Percentiles rank a stretch among this genome's conserved stretches.
Conservation (phyloP, 73 alveolate genomes). For the Paramecium sexaurelia region DNA sequence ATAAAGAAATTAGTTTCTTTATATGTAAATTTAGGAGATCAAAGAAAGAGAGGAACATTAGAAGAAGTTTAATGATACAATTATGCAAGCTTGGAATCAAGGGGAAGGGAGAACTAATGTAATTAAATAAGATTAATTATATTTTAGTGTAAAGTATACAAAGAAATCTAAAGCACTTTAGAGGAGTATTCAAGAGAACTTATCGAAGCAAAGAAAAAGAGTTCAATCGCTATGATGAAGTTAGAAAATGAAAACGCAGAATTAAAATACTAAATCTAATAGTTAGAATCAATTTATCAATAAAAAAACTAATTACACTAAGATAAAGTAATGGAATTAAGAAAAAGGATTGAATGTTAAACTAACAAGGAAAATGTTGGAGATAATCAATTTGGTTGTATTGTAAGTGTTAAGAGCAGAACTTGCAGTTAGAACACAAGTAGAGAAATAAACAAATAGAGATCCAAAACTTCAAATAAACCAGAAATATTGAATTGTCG, state of each 20-base stretch:
- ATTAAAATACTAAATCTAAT: background rate
- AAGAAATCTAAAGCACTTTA: constrained; percentile 27
- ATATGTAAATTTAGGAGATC: background rate
- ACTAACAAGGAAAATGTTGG: background rate
- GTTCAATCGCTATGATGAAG: background rate
- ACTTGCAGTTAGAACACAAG: constrained; percentile 8
- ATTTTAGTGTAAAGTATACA: constrained; percentile 48
- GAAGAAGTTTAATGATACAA: constrained; percentile 42
- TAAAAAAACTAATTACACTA: background rate
- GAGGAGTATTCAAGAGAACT: constrained; percentile 49
- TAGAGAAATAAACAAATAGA: background rate
- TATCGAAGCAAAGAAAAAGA: constrained; percentile 34
- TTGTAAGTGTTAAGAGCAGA: background rate
- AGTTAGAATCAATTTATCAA: background rate
- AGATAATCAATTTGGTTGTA: constrained; percentile 30
- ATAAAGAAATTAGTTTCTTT: constrained; percentile 24
- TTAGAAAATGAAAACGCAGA: constrained; percentile 37
- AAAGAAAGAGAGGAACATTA: constrained; percentile 47
- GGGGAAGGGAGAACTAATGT: constrained; percentile 25
- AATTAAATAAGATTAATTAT: background rate
- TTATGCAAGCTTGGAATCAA: background rate
- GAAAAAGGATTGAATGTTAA: constrained; percentile 3
- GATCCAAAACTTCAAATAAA: constrained; percentile 9
- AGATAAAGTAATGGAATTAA: background rate
- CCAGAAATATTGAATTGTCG: constrained; percentile 36